A percentile compares a stretch with the other conserved stretches of the same genome.
phyloP scores from a whole-genome alignment of 1,284 basidiomycete genomes.

The Heterobasidion parviporum region DNA sequence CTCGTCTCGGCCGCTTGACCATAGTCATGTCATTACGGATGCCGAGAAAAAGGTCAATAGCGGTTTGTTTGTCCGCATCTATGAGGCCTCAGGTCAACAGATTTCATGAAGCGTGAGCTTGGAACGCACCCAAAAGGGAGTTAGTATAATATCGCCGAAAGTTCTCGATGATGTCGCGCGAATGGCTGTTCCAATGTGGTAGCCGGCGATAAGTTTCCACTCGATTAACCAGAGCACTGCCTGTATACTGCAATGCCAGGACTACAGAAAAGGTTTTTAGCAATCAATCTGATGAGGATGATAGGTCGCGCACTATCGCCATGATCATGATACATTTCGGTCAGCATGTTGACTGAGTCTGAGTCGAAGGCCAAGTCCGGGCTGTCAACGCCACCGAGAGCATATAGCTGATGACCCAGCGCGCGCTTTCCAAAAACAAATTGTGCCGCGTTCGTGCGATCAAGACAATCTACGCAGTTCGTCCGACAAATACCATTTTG shows the following conservation, averaged over 20 bases:
- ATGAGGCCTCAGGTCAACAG: neutral
- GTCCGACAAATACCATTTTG: constrained; percentile 90
- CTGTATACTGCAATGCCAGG: constrained; percentile 94
- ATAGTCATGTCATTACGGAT: constrained; percentile 54
- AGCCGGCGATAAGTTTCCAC: constrained; percentile 96
- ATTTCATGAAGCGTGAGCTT: neutral
- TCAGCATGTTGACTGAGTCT: constrained; percentile 95
- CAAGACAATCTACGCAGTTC: constrained; percentile 95
- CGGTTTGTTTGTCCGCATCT: constrained; percentile 97
- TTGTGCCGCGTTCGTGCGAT: constrained; percentile 96
- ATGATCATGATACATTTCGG: constrained; percentile 98
- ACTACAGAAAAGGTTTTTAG: constrained; percentile 38
- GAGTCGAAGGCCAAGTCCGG: constrained; percentile 90
- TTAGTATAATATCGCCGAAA: constrained; percentile 96
- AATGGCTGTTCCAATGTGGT: constrained; percentile 97
- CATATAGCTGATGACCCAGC: constrained; percentile 92
- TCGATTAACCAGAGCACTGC: constrained; percentile 92
- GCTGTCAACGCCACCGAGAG: constrained; percentile 79
- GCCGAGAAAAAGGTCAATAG: constrained; percentile 96
- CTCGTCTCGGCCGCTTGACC: constrained; percentile 38
- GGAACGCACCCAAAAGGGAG: constrained; percentile 66
- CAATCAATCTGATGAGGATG: neutral
- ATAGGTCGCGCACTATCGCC: constrained; percentile 67
- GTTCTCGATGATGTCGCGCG: constrained; percentile 95
- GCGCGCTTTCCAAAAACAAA: constrained; percentile 97